Evolutionary conservation across 139 green algal species (phyloP).

Genomic region (Microglena sp.): DNA sequence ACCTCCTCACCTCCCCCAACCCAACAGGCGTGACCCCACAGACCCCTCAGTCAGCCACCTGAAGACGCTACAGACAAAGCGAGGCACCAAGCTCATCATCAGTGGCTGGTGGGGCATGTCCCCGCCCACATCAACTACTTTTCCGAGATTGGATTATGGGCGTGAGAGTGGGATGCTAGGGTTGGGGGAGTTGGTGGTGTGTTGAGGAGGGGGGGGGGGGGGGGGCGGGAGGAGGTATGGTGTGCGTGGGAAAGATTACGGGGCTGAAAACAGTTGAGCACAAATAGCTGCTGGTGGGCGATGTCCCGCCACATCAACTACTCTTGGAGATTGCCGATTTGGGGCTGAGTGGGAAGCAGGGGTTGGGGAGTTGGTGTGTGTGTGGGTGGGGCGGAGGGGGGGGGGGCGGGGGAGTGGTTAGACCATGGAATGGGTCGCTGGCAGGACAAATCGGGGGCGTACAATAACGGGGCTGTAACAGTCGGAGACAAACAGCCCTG

Average conservation of each 20-base stretch:
- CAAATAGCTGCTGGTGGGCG: slow-evolving; percentile 40
- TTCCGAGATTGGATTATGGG: slow-evolving; percentile 89
- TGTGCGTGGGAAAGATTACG: no score
- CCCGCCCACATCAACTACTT: slow-evolving; percentile 92
- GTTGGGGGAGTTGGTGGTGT: no score
- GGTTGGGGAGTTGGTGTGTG: no score
- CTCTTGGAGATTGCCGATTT: slow-evolving; percentile 57
- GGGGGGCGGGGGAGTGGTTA: no score
- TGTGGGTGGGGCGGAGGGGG: no score
- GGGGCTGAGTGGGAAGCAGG: slow-evolving; percentile 28
- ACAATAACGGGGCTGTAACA: no score
- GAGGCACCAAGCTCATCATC: slow-evolving; percentile 75
- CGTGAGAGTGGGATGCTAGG: slow-evolving; percentile 19
- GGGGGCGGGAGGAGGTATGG: no score
- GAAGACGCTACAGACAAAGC: slow-evolving; percentile 67
- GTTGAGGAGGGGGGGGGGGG: no score
- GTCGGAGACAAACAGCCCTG: no score
- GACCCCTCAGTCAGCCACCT: slow-evolving; percentile 62
- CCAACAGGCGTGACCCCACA: slow-evolving; percentile 62
- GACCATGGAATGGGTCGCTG: no score
- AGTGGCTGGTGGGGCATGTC: slow-evolving; percentile 86
- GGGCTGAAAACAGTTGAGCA: not conserved
- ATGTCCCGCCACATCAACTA: slow-evolving; percentile 70
- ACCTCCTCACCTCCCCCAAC: no score
- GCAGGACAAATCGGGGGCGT: no score